Evolutionary conservation across 768 basidiomycete genomes (phyloP).

Genomic region (Leccinum subgranulosum): DNA sequence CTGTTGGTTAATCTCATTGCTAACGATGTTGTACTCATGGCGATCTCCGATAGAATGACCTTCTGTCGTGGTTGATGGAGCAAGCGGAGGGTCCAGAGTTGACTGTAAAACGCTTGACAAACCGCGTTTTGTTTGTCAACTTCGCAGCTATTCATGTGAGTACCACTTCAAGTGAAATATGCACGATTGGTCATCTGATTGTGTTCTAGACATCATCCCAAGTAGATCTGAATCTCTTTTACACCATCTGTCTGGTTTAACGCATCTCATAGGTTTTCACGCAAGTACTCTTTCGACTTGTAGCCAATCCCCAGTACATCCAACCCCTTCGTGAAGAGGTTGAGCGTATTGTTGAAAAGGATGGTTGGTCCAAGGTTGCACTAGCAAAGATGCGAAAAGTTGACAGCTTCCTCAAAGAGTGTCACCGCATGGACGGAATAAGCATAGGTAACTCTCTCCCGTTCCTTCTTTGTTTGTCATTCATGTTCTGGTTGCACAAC

Average conservation of each 20-base stretch:
- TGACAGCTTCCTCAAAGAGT: constrained; percentile 11
- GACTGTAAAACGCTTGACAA: neutral
- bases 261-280: neutral
- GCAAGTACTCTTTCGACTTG: constrained; percentile 1
- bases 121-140: neutral
- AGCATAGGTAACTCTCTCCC: neutral
- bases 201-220: neutral
- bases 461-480: neutral
- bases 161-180: neutral
- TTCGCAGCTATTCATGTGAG: neutral
- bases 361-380: constrained; percentile 3
- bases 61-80: constrained; percentile 1
- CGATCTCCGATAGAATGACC: neutral
- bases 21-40: neutral
- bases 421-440: constrained; percentile 6
- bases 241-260: neutral
- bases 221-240: neutral
- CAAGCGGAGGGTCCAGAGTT: constrained; percentile 7
- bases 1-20: neutral
- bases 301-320: neutral
- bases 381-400: constrained; percentile 6
- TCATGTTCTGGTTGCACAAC: neutral
- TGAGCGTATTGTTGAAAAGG: neutral
- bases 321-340: constrained; percentile 8
- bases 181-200: neutral